These are phyloP conservation scores for Cordyceps cicadae DNA, from an alignment of 2,329 filamentous ascomycete genomes.

Conservation along the genomic window DNA sequence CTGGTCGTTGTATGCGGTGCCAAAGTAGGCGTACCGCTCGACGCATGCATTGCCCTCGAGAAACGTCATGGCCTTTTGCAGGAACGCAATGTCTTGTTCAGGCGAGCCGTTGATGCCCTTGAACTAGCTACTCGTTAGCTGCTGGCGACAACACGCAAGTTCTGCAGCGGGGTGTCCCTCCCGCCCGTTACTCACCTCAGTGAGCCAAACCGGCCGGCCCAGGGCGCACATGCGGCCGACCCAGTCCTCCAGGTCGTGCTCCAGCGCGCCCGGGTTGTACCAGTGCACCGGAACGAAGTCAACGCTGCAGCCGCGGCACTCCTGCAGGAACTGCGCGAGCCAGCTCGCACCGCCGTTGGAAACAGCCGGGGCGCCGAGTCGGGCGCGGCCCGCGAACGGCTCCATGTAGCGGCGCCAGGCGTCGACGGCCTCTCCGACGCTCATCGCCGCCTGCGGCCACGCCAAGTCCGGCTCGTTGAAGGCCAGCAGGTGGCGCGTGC, in stretches of 20 bases:
- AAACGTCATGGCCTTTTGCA: constrained; percentile 34
- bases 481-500: constrained; percentile 16
- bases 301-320: too few species aligned
- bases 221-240: too few species aligned
- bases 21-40: constrained; percentile 32
- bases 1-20: constrained; percentile 16
- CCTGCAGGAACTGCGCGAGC: constrained; percentile 28
- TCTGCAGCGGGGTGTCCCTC: too few species aligned
- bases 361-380: constrained; percentile 28
- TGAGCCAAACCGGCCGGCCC: too few species aligned
- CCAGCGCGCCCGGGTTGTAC: too few species aligned
- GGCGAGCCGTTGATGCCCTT: too few species aligned
- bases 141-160: too few species aligned
- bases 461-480: constrained; percentile 20
- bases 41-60: constrained; percentile 32
- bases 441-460: constrained; percentile 18
- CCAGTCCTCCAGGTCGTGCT: too few species aligned
- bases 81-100: constrained; percentile 24
- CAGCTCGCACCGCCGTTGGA: constrained; percentile 38
- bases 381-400: too few species aligned
- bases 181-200: too few species aligned
- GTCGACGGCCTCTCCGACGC: constrained; percentile 26
- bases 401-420: constrained; percentile 22
- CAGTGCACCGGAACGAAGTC: too few species aligned
- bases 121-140: too few species aligned